Base-by-base conservation (phyloP, 1,284 basidiomycete species). In the Trametes sp. region DNA sequence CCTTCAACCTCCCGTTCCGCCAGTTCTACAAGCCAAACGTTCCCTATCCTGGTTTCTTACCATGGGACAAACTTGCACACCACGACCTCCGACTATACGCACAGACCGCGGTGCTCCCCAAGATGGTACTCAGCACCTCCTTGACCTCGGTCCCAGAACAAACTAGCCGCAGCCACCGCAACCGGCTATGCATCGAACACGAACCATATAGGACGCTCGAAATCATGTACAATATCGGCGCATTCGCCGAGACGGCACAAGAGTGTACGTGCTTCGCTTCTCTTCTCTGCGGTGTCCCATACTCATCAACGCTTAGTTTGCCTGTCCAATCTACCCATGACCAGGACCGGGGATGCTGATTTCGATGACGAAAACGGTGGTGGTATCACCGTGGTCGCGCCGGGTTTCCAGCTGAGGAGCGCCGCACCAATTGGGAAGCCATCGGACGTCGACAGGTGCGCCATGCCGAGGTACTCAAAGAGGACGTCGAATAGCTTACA, bases 151-250 rank as follows among this genome's bases (percentile, higher is more conserved):
- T 79, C 63, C 83, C 83, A 19, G 75, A 78, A 2, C 56, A 69
- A 8, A 81, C 80, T 28, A 78, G 82, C 60, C 82, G 79, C 66
- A 80, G 79, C 61, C 81, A 84, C 67, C 66, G 71, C 24, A 82
- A 82, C 67, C 61, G 72, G 36, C 75, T 88, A 16, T 73, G 75
- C 23, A 73, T 85, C 49, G 78, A 77, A 38, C 79, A 82, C 9
- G 82, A 86, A 62, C 66, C 72, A 29, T 82, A 81, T 70, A 77
- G 87, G 64, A 77, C 76, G 57, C 72, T 89, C 13, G 80, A 83
- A 62, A 68, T 68, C n/a, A 82, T 86, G 23, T 77, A 80, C 55
- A 65, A 69, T 5, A 69, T 86, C 53, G 63, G 75, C 1, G 63
- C 69, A 6, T 72, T 83, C 57, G 69, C 38, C 4, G 24, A 75